These are phyloP conservation scores for Hansenula lynferdii DNA, from an alignment of 1,139 yeast species.

Conservation along the genomic window DNA sequence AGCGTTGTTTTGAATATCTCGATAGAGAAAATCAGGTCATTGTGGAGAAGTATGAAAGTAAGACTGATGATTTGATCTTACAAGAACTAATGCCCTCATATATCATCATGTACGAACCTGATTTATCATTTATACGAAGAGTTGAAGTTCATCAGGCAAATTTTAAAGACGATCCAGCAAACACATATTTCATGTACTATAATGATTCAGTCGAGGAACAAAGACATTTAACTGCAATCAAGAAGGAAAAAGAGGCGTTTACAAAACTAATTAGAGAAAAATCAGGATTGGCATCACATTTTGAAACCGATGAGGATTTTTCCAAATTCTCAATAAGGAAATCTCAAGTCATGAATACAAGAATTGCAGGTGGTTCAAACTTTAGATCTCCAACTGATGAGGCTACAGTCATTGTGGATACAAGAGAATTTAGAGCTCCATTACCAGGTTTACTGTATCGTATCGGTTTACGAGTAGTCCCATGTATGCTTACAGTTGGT, in stretches of 20 bases:
- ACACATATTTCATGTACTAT: slow-evolving; percentile 81
- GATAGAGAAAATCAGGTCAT: slow-evolving; percentile 45
- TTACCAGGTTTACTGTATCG: slow-evolving; percentile 78
- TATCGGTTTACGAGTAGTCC: slow-evolving; percentile 72
- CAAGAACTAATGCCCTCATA: slow-evolving; percentile 73
- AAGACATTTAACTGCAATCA: slow-evolving; percentile 62
- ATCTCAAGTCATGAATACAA: slow-evolving; percentile 38
- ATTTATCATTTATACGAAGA: slow-evolving; percentile 73
- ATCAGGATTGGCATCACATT: slow-evolving; percentile 69
- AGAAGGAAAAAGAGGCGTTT: slow-evolving; percentile 88
- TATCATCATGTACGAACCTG: slow-evolving; percentile 86
- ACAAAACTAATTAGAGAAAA: slow-evolving; percentile 81
- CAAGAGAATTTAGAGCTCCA: slow-evolving; percentile 88
- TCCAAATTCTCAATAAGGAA: slow-evolving; percentile 32
- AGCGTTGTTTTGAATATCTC: slow-evolving; percentile 26
- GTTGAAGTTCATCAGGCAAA: slow-evolving; percentile 78
- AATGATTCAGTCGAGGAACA: slow-evolving; percentile 92
- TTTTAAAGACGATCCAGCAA: slow-evolving; percentile 49
- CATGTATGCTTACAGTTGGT: slow-evolving; percentile 87
- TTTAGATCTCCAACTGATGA: slow-evolving; percentile 45
- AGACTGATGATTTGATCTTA: slow-evolving; percentile 50
- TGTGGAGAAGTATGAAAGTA: slow-evolving; percentile 57
- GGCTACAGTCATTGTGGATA: slow-evolving; percentile 74
- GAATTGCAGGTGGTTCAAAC: slow-evolving; percentile 81
- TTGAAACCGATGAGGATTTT: slow-evolving; percentile 58